Evolutionary conservation across 768 basidiomycete species (phyloP), one percentile per base, ranked within the genome.

Genomic region (Termitomyces sp.): DNA sequence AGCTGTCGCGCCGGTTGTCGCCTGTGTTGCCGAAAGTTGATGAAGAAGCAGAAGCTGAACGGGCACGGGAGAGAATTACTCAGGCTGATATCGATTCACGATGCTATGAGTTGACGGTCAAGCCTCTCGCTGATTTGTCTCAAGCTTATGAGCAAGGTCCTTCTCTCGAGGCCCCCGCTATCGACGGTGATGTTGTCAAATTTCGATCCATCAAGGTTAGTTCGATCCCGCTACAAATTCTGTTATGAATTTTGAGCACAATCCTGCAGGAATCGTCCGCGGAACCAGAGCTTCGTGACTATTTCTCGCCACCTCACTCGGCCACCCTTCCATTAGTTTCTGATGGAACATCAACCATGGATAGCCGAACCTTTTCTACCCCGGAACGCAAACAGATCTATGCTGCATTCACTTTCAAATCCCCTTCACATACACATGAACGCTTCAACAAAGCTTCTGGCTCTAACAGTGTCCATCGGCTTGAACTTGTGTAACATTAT

Each of bases 91-190:
- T 87, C 53, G 84, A 90, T 64, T 82, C 89, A n/a, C 81, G 80
- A 51, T 90, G 89, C 72, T 89, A 90, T 66, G 89, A 90, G 64
- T 68, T 91, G 62, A 92, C 89, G 5, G 89, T 92, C 62, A 75
- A 80, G 65, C 90, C 90, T 45, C 70, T 92, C 63, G 90, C 90
- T 38, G 89, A 92, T 69, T 84, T 92, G 49, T 86, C 78, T 43
- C 75, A 80, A 60, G 90, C 90, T 0, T 90, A 87, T 66, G 85
- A 85, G 49, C 71, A 73, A 30, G 63, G 65, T 58, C 61, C 72
- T 20, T 69, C 68, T 28, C 64, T 73, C 32, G 70, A 71, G 22
- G 70, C 73, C 52, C 60, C 68, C 61, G 40, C 64, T 43, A 57
- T 73, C 56, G 70, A 69, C 57, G 72, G 76, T 32, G 68, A 68